A percentile compares a stretch with the other conserved stretches of the same genome.
Conservation (phyloP, 108 stramenopile genomes). For the Cyclotella distinguenda region DNA sequence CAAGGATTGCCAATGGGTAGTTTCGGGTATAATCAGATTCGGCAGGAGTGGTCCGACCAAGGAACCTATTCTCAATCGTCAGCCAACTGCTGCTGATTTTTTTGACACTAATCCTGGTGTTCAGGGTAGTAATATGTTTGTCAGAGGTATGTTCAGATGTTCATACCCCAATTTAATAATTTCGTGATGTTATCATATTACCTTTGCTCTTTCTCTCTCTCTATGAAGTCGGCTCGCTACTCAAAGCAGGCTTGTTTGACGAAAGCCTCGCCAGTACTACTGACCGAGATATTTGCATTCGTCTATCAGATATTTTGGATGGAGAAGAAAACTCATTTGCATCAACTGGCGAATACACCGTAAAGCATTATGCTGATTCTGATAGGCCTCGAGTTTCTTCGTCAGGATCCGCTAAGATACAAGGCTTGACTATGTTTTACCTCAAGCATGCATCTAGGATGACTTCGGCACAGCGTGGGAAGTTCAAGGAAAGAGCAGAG, state of each 20-base stretch:
- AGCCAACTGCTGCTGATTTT: constrained; percentile 1
- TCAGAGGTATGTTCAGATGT: neutral
- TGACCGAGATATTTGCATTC: constrained; percentile 18
- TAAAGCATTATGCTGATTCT: constrained; percentile 9
- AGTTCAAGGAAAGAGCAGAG: constrained; percentile 4
- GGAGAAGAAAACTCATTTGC: neutral
- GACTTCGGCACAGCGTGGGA: neutral
- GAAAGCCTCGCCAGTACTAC: constrained; percentile 4
- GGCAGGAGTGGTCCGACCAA: neutral
- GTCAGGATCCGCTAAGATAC: constrained; percentile 8
- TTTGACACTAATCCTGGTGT: constrained; percentile 11
- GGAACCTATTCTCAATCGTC: neutral
- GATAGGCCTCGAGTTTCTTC: constrained; percentile 1
- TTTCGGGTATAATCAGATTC: neutral
- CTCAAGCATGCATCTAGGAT: constrained; percentile 24
- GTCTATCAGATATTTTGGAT: constrained; percentile 6
- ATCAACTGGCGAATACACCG: constrained; percentile 10
- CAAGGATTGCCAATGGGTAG: constrained; percentile 13
- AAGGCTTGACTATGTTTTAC: constrained; percentile 5
- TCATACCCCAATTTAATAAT: neutral
- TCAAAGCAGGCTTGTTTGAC: constrained; percentile 16
- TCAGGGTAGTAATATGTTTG: constrained; percentile 13
- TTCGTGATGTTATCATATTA: neutral
- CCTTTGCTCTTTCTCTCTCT: neutral
- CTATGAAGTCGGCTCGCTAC: neutral